Base-by-base conservation (phyloP, 345 rosid species). In the Acer yangbiense region DNA sequence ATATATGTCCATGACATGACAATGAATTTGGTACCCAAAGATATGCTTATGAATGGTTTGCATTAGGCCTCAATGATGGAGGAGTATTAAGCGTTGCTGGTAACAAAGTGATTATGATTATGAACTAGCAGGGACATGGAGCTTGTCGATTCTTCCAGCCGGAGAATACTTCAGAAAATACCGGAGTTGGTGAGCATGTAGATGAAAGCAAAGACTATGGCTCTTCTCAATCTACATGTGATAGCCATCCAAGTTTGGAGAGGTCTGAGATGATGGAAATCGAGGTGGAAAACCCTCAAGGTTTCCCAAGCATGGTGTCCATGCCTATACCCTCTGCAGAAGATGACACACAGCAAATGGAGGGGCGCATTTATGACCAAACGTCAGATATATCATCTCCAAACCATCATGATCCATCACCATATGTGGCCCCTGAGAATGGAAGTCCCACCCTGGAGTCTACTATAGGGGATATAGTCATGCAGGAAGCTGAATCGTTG, bases 101-200 rank as follows among this genome's bases (percentile, higher is more conserved):
- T 16, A 25, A 52, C 17, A 17, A 52, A 7, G 29, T 32, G 27
- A 35, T 35, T 35, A 4, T 72, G 80, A 57, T 48, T 76, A 21
- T 74, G 70, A 61, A 78, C 18, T 79, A 87, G n/a, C n/a, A n/a
- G 93, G 81, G 83, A 18, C 82, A 44, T 52, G 88, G 93, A 55
- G 86, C 90, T 71, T 89, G 93, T 72, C 44, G 29, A 17, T 89
- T 78, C 77, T 65, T 80, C 39, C 71, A 77, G 21, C 72, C 82
- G 84, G 90, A 64, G 29, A 79, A 80, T 76, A 35, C 52, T 4
- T 23, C 57, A 65, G 16, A 35, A 4, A 35, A 35, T 0, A 35
- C 39, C 6, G 3, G 6, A 35, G 39, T 35, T 35, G 67, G 44
- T 23, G 48, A 14, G 54, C 7, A 8, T 41, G 32, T 9, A 57